Conservation (phyloP, 108 stramenopile genomes). For the Skeletonema costatum region DNA sequence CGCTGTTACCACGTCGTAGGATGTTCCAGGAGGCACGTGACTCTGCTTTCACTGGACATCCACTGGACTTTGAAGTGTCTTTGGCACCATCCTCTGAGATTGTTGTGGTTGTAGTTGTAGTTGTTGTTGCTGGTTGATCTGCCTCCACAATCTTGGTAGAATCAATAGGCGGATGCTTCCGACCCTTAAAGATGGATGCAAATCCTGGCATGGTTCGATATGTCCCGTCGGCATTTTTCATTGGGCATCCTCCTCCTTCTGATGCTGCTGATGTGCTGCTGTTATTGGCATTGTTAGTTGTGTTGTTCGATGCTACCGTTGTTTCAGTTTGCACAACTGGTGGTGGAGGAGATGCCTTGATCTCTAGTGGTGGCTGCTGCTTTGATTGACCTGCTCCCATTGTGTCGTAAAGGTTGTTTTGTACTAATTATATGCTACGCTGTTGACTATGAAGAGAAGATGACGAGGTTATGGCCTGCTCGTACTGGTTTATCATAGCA, state of each 20-base stretch:
- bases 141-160: neutral
- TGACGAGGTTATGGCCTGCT: neutral
- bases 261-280: neutral
- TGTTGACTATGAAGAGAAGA: neutral
- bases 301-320: neutral
- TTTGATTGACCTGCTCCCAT: conserved; percentile 52
- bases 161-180: conserved; percentile 21
- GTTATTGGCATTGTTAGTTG: neutral
- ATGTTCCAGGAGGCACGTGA: conserved; percentile 3
- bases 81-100: neutral
- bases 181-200: conserved; percentile 26
- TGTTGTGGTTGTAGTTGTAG: neutral
- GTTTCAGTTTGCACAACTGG: neutral
- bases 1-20: neutral
- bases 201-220: conserved; percentile 46
- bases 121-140: neutral
- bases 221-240: conserved; percentile 44
- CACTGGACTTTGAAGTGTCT: conserved; percentile 4
- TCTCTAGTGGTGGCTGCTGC: conserved; percentile 6
- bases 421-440: neutral
- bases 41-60: conserved; percentile 41
- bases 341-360: conserved; percentile 4
- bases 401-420: neutral
- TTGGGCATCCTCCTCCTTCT: conserved; percentile 41
- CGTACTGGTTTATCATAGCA: too few species aligned